phyloP scores from a whole-genome alignment of 345 rosid genomes.

The Erodium maritimum region DNA sequence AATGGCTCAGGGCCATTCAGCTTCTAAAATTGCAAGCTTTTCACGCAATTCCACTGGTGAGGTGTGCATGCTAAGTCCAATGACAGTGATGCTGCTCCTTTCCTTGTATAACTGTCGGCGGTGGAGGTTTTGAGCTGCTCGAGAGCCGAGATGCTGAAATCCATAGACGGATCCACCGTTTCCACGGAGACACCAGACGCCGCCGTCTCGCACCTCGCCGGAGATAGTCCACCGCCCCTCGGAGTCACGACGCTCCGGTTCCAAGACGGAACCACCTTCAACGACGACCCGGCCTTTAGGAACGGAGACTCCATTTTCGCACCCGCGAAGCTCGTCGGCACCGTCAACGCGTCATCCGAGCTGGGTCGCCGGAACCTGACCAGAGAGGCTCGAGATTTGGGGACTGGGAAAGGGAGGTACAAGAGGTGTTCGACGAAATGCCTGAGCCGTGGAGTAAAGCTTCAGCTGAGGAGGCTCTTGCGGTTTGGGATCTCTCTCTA shows the following conservation, averaged over 20 bases:
- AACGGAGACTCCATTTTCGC: slow-evolving; percentile 32
- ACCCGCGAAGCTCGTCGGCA: slow-evolving; percentile 18
- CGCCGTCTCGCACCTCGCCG: slow-evolving; percentile 28
- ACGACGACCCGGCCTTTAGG: slow-evolving; percentile 20
- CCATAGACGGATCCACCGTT: slow-evolving; percentile 13
- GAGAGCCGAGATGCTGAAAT: slow-evolving; percentile 43
- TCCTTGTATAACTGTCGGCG: slow-evolving; percentile 66
- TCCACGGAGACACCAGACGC: slow-evolving; percentile 14
- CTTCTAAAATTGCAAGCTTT: slow-evolving; percentile 71
- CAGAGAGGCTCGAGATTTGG: too few species aligned
- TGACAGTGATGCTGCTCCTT: slow-evolving; percentile 61
- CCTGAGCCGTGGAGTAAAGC: too few species aligned
- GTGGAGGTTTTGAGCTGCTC: slow-evolving; percentile 62
- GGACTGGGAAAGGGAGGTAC: background rate
- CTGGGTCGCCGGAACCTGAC: too few species aligned
- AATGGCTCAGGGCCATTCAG: slow-evolving; percentile 76
- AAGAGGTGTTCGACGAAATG: background rate
- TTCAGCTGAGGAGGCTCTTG: background rate
- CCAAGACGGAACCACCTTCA: slow-evolving; percentile 18
- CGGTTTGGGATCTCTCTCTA: too few species aligned
- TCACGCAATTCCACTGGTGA: slow-evolving; percentile 78
- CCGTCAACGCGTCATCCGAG: slow-evolving; percentile 6
- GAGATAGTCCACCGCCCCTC: slow-evolving; percentile 7
- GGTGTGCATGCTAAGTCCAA: slow-evolving; percentile 65
- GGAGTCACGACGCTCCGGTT: slow-evolving; percentile 17